A percentile compares a stretch with the other conserved stretches of the same genome.
Conservation (phyloP, 441 rosid species). For the Aleurites moluccanus region DNA sequence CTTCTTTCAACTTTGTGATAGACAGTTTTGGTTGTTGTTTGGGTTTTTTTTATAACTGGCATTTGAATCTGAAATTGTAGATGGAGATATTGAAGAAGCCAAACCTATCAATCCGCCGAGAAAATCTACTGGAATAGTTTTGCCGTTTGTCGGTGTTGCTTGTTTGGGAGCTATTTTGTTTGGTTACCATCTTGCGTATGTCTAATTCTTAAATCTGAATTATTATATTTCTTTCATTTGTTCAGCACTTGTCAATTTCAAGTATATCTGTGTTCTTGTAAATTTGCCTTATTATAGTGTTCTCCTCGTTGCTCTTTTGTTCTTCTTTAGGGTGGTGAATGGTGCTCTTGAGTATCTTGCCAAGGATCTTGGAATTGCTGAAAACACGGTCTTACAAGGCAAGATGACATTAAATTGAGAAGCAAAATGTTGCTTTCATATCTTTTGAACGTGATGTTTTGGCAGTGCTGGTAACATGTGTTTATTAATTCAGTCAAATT, state of each 20-base stretch:
- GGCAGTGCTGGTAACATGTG: background rate
- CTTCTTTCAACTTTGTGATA: background rate
- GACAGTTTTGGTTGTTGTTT: constrained; percentile 4
- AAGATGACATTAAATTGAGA: constrained; percentile 24
- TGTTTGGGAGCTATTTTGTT: constrained; percentile 93
- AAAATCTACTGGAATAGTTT: constrained; percentile 66
- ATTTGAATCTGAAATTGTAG: constrained; percentile 37
- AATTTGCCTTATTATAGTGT: constrained; percentile 1
- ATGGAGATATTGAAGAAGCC: constrained; percentile 60
- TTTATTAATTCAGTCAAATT: constrained; percentile 4
- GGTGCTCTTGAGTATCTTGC: constrained; percentile 96
- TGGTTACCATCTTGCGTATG: constrained; percentile 98
- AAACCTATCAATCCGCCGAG: constrained; percentile 43
- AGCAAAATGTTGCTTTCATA: background rate
- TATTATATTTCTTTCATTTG: background rate
- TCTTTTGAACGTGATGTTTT: background rate
- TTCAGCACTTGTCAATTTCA: background rate
- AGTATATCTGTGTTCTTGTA: background rate
- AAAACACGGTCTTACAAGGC: constrained; percentile 90
- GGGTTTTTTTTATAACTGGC: background rate
- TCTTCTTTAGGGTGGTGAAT: constrained; percentile 77
- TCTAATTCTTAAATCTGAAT: background rate
- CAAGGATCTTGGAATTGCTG: constrained; percentile 89
- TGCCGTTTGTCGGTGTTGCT: constrained; percentile 92
- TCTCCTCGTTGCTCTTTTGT: constrained; percentile 20